Evolutionary conservation across 352 stramenopile genomes (phyloP), one percentile per base, ranked within the genome.

Genomic region (Saprolegnia diclina): DNA sequence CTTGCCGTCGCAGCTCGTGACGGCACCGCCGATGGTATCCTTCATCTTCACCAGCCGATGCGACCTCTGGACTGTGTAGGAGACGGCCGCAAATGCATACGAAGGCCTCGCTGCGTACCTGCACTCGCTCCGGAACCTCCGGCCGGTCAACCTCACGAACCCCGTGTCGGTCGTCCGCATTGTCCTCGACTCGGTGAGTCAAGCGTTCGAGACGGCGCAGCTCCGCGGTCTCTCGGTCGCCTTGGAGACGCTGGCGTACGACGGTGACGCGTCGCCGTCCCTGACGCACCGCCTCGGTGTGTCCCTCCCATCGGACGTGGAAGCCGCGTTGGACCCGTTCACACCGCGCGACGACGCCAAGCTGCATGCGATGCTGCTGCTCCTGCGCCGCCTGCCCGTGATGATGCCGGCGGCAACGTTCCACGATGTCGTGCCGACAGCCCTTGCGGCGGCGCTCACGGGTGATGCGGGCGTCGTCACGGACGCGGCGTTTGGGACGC

Each of bases 301-400:
- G 7, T 2, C 5, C 9, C 38, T 66, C 13, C 26, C 57, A 4
- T 5, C 11, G 13, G 57, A 54, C 18, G 24, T 21, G 10, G 84
- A 92, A 56, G 73, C 71, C 4, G 76, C 88, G 40, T 64, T 94
- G 21, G 86, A 94, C 70, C 77, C 85, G 21, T 86, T 82, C 52
- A 83, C 82, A 4, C 80, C 86, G 0, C 89, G 89, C 46, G 83
- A 94, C 54, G 86, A 94, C 65, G 80, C 77, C 64, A 94, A 92
- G 50, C 59, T 92, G 21, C 90, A 90, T 64, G 76, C 81, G 18
- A 63, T 94, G 35, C 67, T 92, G 63, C 81, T 83, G 0, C 79
- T 83, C 9, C 74, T 94, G 11, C 76, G 76, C 5, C 80, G 77
- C 16, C 63, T 90, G 9, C 37, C 19, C 38, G 40, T 54, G 5